Percentiles rank a stretch among this genome's conserved stretches.
Evolutionary conservation across 1,284 basidiomycete genomes (phyloP).

Genomic region (Tranzscheliella williamsii): DNA sequence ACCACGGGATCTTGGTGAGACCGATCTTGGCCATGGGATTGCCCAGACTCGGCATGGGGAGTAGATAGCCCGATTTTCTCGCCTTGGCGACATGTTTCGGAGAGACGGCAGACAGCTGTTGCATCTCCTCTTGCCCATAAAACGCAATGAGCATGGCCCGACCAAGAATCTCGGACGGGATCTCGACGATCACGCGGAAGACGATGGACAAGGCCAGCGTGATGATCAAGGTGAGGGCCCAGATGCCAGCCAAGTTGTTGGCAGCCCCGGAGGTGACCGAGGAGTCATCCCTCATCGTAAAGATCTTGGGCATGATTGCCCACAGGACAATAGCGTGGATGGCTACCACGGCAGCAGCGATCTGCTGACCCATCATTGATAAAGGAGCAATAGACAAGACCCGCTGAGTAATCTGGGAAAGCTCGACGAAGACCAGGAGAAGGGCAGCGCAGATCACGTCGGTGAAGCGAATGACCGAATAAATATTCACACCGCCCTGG

Average conservation of each 20-base stretch:
- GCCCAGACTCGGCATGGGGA: constrained; percentile 30
- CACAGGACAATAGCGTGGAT: constrained; percentile 31
- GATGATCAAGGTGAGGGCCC: constrained; percentile 26
- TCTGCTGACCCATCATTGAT: constrained; percentile 34
- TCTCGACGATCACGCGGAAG: constrained; percentile 21
- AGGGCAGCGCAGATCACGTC: constrained; percentile 22
- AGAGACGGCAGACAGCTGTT: constrained; percentile 9
- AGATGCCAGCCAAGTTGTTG: constrained; percentile 26
- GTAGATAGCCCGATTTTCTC: constrained; percentile 11
- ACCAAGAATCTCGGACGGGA: constrained; percentile 30
- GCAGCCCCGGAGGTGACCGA: constrained; percentile 16
- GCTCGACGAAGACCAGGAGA: constrained; percentile 18
- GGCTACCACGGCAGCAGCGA: constrained; percentile 22
- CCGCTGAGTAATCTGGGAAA: constrained; percentile 8
- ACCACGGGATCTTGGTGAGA: constrained; percentile 26
- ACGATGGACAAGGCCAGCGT: constrained; percentile 17
- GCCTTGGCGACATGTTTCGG: constrained; percentile 26
- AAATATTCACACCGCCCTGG: constrained; percentile 19
- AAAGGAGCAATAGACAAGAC: constrained; percentile 9
- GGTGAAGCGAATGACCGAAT: constrained; percentile 24
- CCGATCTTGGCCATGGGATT: constrained; percentile 39
- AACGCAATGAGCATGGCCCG: constrained; percentile 32
- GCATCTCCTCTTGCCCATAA: constrained; percentile 34
- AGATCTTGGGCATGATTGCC: constrained; percentile 32
- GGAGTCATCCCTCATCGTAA: constrained; percentile 16